These are phyloP conservation scores for Vigna hirtella DNA, from an alignment of 306 rosid species.

Conservation along the genomic window DNA sequence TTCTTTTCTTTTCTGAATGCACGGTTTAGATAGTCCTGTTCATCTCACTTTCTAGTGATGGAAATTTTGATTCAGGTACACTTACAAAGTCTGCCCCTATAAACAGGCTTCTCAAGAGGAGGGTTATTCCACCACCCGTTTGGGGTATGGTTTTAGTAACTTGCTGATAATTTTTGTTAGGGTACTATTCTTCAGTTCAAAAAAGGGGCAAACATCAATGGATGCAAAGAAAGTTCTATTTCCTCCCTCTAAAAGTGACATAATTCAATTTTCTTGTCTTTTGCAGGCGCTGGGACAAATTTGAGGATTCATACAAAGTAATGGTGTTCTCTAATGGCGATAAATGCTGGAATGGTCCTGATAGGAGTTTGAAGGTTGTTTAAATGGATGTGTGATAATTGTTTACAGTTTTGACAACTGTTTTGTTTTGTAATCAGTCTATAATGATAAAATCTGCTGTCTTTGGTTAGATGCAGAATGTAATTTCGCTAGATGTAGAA, in stretches of 20 bases:
- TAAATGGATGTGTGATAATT: not conserved
- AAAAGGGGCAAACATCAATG: slow-evolving; percentile 31
- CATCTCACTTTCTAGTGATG: slow-evolving; percentile 50
- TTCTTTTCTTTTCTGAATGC: slow-evolving; percentile 14
- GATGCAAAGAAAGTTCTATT: not conserved
- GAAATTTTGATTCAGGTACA: slow-evolving; percentile 71
- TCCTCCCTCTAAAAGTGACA: not conserved
- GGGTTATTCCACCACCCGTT: slow-evolving; percentile 80
- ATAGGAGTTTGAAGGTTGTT: slow-evolving; percentile 93
- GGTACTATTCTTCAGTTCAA: slow-evolving; percentile 23
- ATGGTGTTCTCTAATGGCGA: slow-evolving; percentile 92
- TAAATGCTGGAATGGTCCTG: slow-evolving; percentile 99
- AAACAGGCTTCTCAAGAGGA: slow-evolving; percentile 95
- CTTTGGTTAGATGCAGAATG: not conserved
- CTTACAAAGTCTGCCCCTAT: slow-evolving; percentile 94
- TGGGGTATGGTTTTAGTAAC: slow-evolving; percentile 76
- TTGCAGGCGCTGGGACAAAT: slow-evolving; percentile 91
- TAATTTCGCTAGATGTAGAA: slow-evolving; percentile 15
- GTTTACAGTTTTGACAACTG: slow-evolving; percentile 27
- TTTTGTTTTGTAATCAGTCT: slow-evolving; percentile 6
- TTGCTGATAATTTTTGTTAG: slow-evolving; percentile 38
- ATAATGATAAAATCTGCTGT: slow-evolving; percentile 16
- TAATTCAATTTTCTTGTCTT: slow-evolving; percentile 27
- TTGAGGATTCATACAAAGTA: slow-evolving; percentile 81
- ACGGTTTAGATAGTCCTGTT: slow-evolving; percentile 41